phyloP scores from a whole-genome alignment of 768 basidiomycete genomes.

The Suillus lakei region DNA sequence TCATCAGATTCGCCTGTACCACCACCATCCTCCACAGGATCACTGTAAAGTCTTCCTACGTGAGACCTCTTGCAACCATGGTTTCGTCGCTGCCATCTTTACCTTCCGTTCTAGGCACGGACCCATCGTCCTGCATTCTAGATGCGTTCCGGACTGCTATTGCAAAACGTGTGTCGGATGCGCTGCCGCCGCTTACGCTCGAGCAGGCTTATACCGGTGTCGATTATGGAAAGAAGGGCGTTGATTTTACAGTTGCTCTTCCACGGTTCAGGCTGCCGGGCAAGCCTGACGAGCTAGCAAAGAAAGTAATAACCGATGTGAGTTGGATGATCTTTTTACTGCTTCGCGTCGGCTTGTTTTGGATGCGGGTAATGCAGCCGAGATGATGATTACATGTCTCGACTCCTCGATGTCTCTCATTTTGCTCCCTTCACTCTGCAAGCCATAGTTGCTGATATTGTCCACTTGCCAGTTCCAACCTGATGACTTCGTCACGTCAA shows the following conservation, averaged over 20 bases:
- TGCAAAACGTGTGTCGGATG: slow-evolving; percentile 70
- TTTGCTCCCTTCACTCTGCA: not conserved
- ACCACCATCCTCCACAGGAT: not conserved
- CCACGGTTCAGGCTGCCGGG: slow-evolving; percentile 89
- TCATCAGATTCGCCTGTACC: not conserved
- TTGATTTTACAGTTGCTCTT: slow-evolving; percentile 89
- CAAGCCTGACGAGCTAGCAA: slow-evolving; percentile 79
- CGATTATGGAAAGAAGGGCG: slow-evolving; percentile 92
- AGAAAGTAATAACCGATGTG: slow-evolving; percentile 75
- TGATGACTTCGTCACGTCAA: slow-evolving; percentile 76
- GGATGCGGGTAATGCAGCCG: not conserved
- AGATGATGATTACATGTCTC: not conserved
- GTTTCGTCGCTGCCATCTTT: slow-evolving; percentile 41
- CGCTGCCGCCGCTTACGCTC: slow-evolving; percentile 64
- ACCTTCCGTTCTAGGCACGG: slow-evolving; percentile 50
- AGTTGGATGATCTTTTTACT: slow-evolving; percentile 27
- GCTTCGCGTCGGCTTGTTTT: not conserved
- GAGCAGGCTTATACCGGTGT: slow-evolving; percentile 86
- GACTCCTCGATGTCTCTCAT: not conserved
- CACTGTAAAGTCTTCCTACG: not conserved
- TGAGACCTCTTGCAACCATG: slow-evolving; percentile 29
- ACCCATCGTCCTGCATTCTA: slow-evolving; percentile 68
- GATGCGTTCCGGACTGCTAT: slow-evolving; percentile 86
- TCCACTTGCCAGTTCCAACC: slow-evolving; percentile 71
- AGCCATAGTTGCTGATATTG: not conserved